Evolutionary conservation across 2,329 filamentous ascomycete genomes (phyloP), one percentile per base, ranked within the genome.

Genomic region (Stachybotrys chlorohalonatus): DNA sequence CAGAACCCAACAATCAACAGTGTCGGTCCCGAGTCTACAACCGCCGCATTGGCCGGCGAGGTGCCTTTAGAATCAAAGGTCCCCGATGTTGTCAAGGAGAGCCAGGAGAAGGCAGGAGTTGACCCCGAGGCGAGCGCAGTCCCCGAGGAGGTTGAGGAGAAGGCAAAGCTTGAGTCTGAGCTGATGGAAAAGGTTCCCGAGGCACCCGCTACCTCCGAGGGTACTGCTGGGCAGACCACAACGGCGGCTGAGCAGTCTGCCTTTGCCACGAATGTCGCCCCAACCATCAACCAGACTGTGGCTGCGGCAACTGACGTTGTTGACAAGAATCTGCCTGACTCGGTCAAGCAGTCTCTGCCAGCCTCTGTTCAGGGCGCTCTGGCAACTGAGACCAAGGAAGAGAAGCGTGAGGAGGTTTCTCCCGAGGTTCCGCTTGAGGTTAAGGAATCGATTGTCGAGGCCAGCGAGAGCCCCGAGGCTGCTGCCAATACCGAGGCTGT

Each of bases 81-180:
- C 31, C 74, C 76, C 47, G 66, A 73, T 47, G 70, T 86, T 47
- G 87, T 91, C 53, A 85, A 81, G 65, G 82, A 90, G 64, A 89
- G 85, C 72, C 86, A 91, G 65, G 75, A 84, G 60, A 80, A 84
- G 66, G 86, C 86, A 17, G 71, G 81, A 53, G 75, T 77, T 48
- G 73, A 76, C 7, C 82, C 86, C n/a, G 87, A 90, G 66, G 86
- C 88, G 11, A 85, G 84, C 60, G 85, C 79, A 45, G 76, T 83
- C 55, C 72, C 82, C 32, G 75, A 80, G 47, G 86, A 87, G 63
- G 85, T 91, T 7, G 69, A 77, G 60, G 87, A 89, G 63, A 91
- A 91, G 80, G 82, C 80, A 55, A 76, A 79, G 55, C 77, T 90
- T 5, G 87, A 91, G 73, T 74, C 82, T 47, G 87, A 90, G 72